Evolutionary conservation across 1,284 basidiomycete species (phyloP).

Genomic region (Apiotrichum domesticum): DNA sequence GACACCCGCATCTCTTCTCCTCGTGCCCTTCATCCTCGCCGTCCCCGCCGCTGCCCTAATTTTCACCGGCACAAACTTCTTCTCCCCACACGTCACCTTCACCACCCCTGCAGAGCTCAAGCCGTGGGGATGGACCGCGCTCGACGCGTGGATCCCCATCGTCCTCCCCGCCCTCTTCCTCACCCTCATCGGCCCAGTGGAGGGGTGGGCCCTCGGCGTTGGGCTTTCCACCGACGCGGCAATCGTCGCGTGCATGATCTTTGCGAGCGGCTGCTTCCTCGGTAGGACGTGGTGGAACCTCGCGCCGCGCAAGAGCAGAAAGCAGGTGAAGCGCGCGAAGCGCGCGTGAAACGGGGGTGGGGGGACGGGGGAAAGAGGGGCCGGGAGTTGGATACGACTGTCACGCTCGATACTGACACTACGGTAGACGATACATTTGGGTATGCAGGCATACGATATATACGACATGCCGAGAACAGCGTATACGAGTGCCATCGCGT

Average conservation of each 20-base stretch:
- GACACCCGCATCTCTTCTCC: constrained; percentile 37
- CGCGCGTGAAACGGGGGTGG: too few relatives aligned
- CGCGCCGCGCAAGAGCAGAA: constrained; percentile 11
- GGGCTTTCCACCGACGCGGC: constrained; percentile 26
- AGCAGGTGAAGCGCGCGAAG: too few relatives aligned
- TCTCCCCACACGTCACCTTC: constrained; percentile 28
- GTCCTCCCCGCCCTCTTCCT: constrained; percentile 36
- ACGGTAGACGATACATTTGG: too few relatives aligned
- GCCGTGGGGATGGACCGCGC: constrained; percentile 39
- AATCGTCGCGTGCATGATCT: constrained; percentile 26
- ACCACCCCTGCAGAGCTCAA: constrained; percentile 38
- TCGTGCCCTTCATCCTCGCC: constrained; percentile 42
- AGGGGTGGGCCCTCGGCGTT: constrained; percentile 29
- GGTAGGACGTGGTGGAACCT: constrained; percentile 35
- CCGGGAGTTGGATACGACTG: too few relatives aligned
- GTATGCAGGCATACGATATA: too few relatives aligned
- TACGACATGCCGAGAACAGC: too few relatives aligned
- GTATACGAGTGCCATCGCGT: too few relatives aligned
- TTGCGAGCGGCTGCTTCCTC: constrained; percentile 26
- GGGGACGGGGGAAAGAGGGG: too few relatives aligned
- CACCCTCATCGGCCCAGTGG: constrained; percentile 33
- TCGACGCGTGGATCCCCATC: constrained; percentile 41
- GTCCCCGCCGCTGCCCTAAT: constrained; percentile 40
- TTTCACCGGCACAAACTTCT: constrained; percentile 39
- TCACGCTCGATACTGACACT: too few relatives aligned